phyloP scores from a whole-genome alignment of 1,139 yeast genomes.

The Hyphopichia fennica region DNA sequence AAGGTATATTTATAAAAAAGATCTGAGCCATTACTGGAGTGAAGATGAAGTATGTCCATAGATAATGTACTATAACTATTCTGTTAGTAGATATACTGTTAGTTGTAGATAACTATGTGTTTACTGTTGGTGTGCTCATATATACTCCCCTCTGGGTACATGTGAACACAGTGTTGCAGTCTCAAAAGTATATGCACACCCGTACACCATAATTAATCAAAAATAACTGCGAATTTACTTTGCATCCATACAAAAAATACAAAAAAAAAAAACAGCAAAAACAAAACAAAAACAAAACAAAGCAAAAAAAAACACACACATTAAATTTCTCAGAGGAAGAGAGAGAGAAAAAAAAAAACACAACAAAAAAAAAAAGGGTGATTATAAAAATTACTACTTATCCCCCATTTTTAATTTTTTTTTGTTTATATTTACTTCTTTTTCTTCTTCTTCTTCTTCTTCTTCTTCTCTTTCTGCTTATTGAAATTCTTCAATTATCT shows the following conservation, averaged over 20 bases:
- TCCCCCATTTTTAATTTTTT: slow-evolving; percentile 8
- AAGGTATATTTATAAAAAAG: slow-evolving; percentile 55
- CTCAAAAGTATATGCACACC: neutral
- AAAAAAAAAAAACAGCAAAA: neutral
- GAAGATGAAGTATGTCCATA: slow-evolving; percentile 79
- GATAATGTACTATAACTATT: too few relatives aligned
- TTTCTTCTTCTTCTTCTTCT: slow-evolving; percentile 3
- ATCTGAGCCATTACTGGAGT: slow-evolving; percentile 61
- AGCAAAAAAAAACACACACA: too few relatives aligned
- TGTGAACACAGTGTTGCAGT: too few relatives aligned
- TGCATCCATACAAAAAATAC: neutral
- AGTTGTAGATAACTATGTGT: too few relatives aligned
- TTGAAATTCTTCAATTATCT: too few relatives aligned
- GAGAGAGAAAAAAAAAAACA: too few relatives aligned
- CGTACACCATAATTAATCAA: neutral
- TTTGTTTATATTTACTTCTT: slow-evolving; percentile 5
- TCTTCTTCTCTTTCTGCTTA: slow-evolving; percentile 2
- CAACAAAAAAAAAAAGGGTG: neutral
- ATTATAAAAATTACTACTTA: neutral
- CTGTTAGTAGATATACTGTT: too few relatives aligned
- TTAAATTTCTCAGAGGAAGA: too few relatives aligned
- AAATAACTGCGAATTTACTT: neutral
- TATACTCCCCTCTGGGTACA: too few relatives aligned
- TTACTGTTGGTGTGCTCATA: too few relatives aligned
- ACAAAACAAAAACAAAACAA: slow-evolving; percentile 1